Evolutionary conservation across 495 filamentous ascomycete genomes (phyloP).

Genomic region (Clavariopsis aquatica): DNA sequence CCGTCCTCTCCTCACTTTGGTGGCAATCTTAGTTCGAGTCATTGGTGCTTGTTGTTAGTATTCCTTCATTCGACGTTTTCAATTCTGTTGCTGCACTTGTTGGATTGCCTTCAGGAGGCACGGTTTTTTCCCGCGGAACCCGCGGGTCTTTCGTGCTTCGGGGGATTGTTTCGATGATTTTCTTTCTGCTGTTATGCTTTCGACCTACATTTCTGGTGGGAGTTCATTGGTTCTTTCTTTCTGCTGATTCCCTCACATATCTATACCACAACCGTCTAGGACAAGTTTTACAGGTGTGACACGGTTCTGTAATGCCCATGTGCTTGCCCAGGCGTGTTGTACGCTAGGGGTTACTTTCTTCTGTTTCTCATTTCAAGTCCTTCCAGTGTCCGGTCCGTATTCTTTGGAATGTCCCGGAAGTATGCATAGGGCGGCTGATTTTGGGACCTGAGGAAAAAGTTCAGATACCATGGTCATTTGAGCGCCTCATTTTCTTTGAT

Average conservation of each 20-base stretch:
- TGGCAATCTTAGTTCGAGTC: neutral
- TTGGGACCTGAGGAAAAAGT: conserved; percentile 22
- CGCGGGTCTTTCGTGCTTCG: conserved; percentile 38
- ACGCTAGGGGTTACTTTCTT: too few relatives aligned
- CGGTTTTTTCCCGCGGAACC: conserved; percentile 30
- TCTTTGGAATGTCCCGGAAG: neutral
- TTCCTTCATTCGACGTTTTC: neutral
- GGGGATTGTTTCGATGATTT: conserved; percentile 30
- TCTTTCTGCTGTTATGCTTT: conserved; percentile 10
- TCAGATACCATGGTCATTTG: conserved; percentile 29
- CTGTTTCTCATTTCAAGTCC: neutral
- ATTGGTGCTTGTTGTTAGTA: neutral
- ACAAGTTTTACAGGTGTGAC: too few relatives aligned
- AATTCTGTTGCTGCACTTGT: conserved; percentile 10
- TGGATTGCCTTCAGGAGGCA: conserved; percentile 28
- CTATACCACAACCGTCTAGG: conserved; percentile 15
- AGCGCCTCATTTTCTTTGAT: conserved; percentile 10
- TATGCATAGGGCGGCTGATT: conserved; percentile 4
- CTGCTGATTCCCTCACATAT: neutral
- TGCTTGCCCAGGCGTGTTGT: too few relatives aligned
- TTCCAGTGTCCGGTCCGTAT: neutral
- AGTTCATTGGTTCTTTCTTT: conserved; percentile 11
- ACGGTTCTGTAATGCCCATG: too few relatives aligned
- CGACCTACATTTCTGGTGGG: neutral
- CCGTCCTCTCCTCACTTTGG: neutral